Percentiles rank a stretch among this genome's conserved stretches.
phyloP scores from a whole-genome alignment of 495 filamentous ascomycete species.

The Venustampulla echinocandica region DNA sequence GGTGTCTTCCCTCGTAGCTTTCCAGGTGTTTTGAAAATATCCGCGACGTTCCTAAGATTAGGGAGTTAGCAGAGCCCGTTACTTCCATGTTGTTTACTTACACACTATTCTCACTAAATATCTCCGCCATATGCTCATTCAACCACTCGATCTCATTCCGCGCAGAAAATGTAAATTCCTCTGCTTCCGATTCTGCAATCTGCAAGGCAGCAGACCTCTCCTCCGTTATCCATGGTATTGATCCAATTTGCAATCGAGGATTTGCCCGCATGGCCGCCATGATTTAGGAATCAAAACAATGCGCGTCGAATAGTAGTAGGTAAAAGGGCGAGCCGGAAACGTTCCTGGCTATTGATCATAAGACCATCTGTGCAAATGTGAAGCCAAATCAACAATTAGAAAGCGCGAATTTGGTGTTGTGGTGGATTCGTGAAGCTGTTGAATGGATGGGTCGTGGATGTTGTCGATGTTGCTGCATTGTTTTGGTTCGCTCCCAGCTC shows the following conservation, averaged over 20 bases:
- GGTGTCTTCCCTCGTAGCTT: constrained; percentile 92
- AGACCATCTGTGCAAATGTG: constrained; percentile 12
- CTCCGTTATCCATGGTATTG: constrained; percentile 44
- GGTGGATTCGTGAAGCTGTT: constrained; percentile 9
- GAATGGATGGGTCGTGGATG: constrained; percentile 1
- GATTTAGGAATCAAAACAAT: constrained; percentile 26
- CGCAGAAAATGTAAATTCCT: constrained; percentile 82
- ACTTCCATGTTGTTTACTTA: constrained; percentile 40
- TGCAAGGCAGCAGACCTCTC: constrained; percentile 39
- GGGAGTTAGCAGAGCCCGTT: constrained; percentile 30
- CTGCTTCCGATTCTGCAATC: constrained; percentile 56
- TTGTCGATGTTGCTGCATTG: no score
- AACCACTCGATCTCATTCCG: constrained; percentile 91
- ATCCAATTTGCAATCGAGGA: constrained; percentile 44
- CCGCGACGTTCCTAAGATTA: constrained; percentile 54
- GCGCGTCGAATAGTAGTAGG: constrained; percentile 13
- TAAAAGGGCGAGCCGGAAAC: not conserved
- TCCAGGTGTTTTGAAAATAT: constrained; percentile 93
- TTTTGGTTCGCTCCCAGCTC: constrained; percentile 25
- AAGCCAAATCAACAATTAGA: constrained; percentile 6
- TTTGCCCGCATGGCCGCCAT: constrained; percentile 43
- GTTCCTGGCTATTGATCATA: constrained; percentile 10
- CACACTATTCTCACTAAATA: constrained; percentile 77
- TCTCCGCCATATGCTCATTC: constrained; percentile 93
- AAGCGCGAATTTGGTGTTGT: constrained; percentile 9